Evolutionary conservation across 495 filamentous ascomycete genomes (phyloP).

Genomic region (Podospora sp.): DNA sequence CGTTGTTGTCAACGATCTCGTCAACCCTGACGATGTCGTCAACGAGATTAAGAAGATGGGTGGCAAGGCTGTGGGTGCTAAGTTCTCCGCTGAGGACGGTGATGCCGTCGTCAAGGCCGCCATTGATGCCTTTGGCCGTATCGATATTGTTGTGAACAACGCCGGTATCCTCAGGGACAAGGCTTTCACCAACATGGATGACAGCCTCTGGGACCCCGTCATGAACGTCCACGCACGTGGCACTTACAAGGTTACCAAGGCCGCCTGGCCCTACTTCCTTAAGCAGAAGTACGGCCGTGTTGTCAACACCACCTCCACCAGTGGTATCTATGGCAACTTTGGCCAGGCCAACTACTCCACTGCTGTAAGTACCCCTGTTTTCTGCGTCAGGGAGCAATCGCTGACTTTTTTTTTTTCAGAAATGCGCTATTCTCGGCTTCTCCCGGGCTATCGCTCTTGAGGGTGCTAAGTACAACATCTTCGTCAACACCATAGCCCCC

Average conservation of each 20-base stretch:
- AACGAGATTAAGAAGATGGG: slow-evolving; percentile 88
- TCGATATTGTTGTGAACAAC: slow-evolving; percentile 96
- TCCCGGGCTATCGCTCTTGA: slow-evolving; percentile 90
- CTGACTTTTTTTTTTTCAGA: slow-evolving; percentile 47
- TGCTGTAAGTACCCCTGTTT: slow-evolving; percentile 60
- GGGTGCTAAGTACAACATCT: slow-evolving; percentile 97
- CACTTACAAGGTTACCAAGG: slow-evolving; percentile 97
- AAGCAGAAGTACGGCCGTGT: slow-evolving; percentile 99
- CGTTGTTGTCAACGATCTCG: slow-evolving; percentile 92
- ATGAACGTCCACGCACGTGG: slow-evolving; percentile 90
- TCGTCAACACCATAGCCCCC: slow-evolving; percentile 96
- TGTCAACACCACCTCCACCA: slow-evolving; percentile 94
- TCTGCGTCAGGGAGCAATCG: slow-evolving; percentile 14
- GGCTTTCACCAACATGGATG: slow-evolving; percentile 97
- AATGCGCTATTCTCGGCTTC: slow-evolving; percentile 93
- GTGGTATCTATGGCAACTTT: slow-evolving; percentile 98
- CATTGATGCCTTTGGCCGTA: slow-evolving; percentile 90
- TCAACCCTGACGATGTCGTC: slow-evolving; percentile 90
- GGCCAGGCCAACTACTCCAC: slow-evolving; percentile 98
- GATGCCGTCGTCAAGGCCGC: slow-evolving; percentile 89
- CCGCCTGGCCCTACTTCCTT: slow-evolving; percentile 95
- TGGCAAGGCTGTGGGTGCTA: slow-evolving; percentile 89
- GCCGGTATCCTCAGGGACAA: slow-evolving; percentile 97
- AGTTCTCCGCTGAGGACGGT: slow-evolving; percentile 92
- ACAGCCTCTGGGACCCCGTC: slow-evolving; percentile 90